phyloP scores from a whole-genome alignment of 2,329 filamentous ascomycete species.

The Thelonectria rubi region DNA sequence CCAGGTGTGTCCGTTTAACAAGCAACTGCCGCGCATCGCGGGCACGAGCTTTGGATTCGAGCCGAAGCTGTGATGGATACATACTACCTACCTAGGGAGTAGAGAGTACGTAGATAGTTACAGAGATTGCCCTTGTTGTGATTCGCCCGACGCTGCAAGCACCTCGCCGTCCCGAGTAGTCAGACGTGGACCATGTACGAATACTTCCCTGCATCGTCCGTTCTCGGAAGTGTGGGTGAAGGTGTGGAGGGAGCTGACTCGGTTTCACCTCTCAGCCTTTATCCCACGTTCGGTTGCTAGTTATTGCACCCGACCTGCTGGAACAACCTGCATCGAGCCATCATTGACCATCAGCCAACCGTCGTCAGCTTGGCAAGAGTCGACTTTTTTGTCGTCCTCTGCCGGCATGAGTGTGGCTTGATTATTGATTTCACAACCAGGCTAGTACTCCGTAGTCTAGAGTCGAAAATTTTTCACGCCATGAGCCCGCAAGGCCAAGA shows the following conservation, averaged over 20 bases:
- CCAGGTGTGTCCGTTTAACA: slow-evolving; percentile 68
- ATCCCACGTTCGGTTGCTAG: neutral
- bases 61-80: slow-evolving; percentile 56
- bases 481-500: neutral
- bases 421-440: neutral
- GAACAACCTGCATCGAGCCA: too few species aligned
- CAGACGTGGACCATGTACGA: too few species aligned
- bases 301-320: too few species aligned
- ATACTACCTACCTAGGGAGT: too few species aligned
- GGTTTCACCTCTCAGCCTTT: neutral
- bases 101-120: too few species aligned
- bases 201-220: neutral
- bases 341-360: slow-evolving; percentile 1
- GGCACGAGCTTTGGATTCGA: slow-evolving; percentile 62
- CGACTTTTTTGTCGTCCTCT: neutral
- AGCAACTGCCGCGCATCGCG: slow-evolving; percentile 62
- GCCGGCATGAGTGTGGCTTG: neutral
- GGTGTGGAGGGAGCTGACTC: neutral
- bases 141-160: too few species aligned
- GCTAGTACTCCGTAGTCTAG: neutral
- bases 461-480: neutral
- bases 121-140: too few species aligned
- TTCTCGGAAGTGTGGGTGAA: neutral
- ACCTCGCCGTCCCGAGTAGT: too few species aligned
- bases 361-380: neutral